Conservation (phyloP, 1,284 basidiomycete species). For the Salmacisia buchloeana region DNA sequence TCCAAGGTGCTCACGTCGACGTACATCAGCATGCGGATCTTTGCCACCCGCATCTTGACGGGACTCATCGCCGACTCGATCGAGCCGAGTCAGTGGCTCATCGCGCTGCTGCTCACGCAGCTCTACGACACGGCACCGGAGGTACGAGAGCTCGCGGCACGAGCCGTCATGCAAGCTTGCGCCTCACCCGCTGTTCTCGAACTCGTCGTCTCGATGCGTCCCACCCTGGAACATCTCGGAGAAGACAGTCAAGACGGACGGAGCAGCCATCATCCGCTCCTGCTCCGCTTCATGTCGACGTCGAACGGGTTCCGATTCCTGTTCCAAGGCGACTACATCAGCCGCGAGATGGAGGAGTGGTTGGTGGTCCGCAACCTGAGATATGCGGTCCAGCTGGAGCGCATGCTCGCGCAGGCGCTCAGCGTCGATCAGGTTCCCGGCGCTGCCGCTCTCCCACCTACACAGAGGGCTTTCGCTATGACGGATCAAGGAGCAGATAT, state of each 20-base stretch:
- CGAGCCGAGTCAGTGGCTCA: slow-evolving; percentile 37
- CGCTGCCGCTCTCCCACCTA: not conserved
- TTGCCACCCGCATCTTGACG: slow-evolving; percentile 83
- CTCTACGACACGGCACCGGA: slow-evolving; percentile 85
- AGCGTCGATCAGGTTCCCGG: slow-evolving; percentile 57
- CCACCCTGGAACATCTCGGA: slow-evolving; percentile 87
- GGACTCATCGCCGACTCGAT: slow-evolving; percentile 29
- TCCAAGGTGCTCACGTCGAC: slow-evolving; percentile 75
- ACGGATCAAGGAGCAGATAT: slow-evolving; percentile 24
- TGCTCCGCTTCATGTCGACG: slow-evolving; percentile 86
- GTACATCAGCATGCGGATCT: slow-evolving; percentile 58
- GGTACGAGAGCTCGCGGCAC: slow-evolving; percentile 82
- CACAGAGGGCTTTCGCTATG: slow-evolving; percentile 18
- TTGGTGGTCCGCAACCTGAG: slow-evolving; percentile 72
- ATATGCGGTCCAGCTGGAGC: slow-evolving; percentile 80
- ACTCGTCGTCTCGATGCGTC: slow-evolving; percentile 87
- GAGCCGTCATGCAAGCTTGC: slow-evolving; percentile 82
- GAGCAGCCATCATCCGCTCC: too few relatives aligned
- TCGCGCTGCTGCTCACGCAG: slow-evolving; percentile 75
- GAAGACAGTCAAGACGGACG: slow-evolving; percentile 86
- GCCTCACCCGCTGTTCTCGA: slow-evolving; percentile 75
- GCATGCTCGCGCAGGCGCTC: slow-evolving; percentile 69
- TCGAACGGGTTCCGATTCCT: slow-evolving; percentile 86
- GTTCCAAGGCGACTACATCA: slow-evolving; percentile 83
- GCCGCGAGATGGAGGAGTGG: slow-evolving; percentile 92